Percentiles rank a stretch among this genome's conserved stretches.
Evolutionary conservation across 2,329 filamentous ascomycete species (phyloP).

Genomic region (Neofusicoccum umdonicola): DNA sequence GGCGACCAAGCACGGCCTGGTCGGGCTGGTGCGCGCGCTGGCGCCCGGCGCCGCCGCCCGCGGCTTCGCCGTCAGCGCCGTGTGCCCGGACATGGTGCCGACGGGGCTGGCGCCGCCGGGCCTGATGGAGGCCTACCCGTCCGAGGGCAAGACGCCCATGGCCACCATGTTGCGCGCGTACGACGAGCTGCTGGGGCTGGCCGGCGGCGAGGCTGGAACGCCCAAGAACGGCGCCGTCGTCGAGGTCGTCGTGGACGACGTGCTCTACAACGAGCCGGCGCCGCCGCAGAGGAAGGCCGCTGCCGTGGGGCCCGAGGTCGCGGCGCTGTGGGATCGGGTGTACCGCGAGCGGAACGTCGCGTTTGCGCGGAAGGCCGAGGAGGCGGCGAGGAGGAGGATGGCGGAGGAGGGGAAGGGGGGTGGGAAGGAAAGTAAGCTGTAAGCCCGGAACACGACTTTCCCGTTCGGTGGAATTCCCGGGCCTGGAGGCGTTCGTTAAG

Average conservation of each 20-base stretch:
- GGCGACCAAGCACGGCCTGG: slow-evolving; percentile 36
- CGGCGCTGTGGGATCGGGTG: slow-evolving; percentile 24
- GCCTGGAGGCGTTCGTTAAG: no score
- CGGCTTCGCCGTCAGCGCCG: slow-evolving; percentile 29
- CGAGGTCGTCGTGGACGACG: slow-evolving; percentile 26
- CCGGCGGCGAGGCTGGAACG: neutral
- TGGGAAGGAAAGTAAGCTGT: neutral
- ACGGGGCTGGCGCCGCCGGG: slow-evolving; percentile 31
- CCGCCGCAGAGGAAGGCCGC: slow-evolving; percentile 21
- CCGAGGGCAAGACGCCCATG: slow-evolving; percentile 32
- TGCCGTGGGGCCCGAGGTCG: slow-evolving; percentile 20
- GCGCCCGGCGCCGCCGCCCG: slow-evolving; percentile 21
- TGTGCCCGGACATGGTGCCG: slow-evolving; percentile 30
- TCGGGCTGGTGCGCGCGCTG: slow-evolving; percentile 32
- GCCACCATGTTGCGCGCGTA: slow-evolving; percentile 30
- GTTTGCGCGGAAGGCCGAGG: slow-evolving; percentile 19
- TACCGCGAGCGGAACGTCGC: slow-evolving; percentile 29
- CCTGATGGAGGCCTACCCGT: slow-evolving; percentile 27
- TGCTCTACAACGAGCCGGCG: slow-evolving; percentile 25
- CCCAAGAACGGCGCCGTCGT: slow-evolving; percentile 26
- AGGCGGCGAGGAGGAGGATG: neutral
- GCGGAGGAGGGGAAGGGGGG: neutral
- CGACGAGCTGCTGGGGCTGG: slow-evolving; percentile 24
- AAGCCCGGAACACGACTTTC: neutral
- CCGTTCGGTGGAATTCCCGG: no score